Evolutionary conservation across 306 rosid genomes (phyloP).

Genomic region (Alnus rubra): DNA sequence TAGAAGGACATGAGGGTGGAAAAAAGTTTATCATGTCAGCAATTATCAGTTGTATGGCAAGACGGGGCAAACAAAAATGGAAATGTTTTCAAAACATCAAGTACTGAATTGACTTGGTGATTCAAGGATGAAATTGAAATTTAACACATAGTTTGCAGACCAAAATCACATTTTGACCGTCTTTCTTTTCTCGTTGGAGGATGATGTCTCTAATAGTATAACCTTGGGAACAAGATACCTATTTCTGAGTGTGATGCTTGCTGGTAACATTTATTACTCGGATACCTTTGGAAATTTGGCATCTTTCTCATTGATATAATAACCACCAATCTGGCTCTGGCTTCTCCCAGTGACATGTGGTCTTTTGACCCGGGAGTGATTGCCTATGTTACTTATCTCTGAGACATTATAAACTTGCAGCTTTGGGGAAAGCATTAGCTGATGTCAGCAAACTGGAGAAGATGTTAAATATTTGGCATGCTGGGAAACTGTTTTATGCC

Average conservation of each 20-base stretch:
- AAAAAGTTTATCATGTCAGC: too few relatives aligned
- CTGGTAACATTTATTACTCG: not conserved
- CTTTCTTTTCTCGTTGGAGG: conserved; percentile 6
- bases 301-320: conserved; percentile 17
- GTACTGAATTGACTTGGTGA: not conserved
- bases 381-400: conserved; percentile 24
- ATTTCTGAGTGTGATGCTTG: not conserved
- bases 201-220: conserved; percentile 16
- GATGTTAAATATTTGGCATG: conserved; percentile 72
- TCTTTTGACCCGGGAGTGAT: conserved; percentile 10
- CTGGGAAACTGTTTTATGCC: conserved; percentile 78
- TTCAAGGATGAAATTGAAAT: not conserved
- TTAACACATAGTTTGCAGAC: not conserved
- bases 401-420: conserved; percentile 47
- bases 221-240: not conserved
- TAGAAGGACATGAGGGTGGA: too few relatives aligned
- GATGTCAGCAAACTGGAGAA: conserved; percentile 71
- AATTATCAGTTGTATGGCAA: too few relatives aligned
- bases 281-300: not conserved
- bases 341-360: not conserved
- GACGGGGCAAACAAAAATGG: too few relatives aligned
- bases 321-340: not conserved
- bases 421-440: conserved; percentile 60
- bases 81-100: not conserved
- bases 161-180: not conserved